These are phyloP conservation scores for Microbotryum intermedium DNA, from an alignment of 1,284 basidiomycete species.

Conservation along the genomic window DNA sequence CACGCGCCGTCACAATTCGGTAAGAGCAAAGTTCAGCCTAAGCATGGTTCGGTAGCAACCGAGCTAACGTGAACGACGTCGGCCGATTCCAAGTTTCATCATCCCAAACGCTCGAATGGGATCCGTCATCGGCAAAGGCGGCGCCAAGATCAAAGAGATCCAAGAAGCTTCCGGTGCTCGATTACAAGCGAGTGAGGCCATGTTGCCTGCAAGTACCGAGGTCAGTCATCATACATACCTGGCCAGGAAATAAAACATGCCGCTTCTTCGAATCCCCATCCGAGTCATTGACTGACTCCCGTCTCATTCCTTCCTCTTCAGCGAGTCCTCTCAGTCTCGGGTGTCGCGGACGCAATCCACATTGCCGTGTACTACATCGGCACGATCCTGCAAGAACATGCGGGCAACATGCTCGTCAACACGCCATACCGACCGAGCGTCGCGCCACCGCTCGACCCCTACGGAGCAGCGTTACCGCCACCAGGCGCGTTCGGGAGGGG, in stretches of 20 bases:
- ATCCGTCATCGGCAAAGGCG: constrained; percentile 94
- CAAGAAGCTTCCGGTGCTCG: constrained; percentile 96
- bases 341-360: constrained; percentile 99
- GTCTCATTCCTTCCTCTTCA: constrained; percentile 38
- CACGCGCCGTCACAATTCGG: constrained; percentile 96
- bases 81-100: constrained; percentile 56
- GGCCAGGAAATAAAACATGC: background rate
- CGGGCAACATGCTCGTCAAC: constrained; percentile 37
- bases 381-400: constrained; percentile 41
- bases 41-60: too few species aligned
- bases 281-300: background rate
- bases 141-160: constrained; percentile 98
- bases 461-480: background rate
- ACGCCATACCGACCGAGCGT: constrained; percentile 38
- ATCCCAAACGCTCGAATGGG: constrained; percentile 99
- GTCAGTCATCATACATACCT: constrained; percentile 8
- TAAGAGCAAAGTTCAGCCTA: too few species aligned
- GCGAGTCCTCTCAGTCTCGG: constrained; percentile 93
- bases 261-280: background rate
- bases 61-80: too few species aligned
- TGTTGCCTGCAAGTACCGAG: constrained; percentile 99
- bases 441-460: background rate
- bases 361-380: constrained; percentile 68
- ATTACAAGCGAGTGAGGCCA: constrained; percentile 91
- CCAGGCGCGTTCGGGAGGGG: background rate